Conservation (phyloP, 78 protist species). For the Planoprotostelium fungivorum region DNA sequence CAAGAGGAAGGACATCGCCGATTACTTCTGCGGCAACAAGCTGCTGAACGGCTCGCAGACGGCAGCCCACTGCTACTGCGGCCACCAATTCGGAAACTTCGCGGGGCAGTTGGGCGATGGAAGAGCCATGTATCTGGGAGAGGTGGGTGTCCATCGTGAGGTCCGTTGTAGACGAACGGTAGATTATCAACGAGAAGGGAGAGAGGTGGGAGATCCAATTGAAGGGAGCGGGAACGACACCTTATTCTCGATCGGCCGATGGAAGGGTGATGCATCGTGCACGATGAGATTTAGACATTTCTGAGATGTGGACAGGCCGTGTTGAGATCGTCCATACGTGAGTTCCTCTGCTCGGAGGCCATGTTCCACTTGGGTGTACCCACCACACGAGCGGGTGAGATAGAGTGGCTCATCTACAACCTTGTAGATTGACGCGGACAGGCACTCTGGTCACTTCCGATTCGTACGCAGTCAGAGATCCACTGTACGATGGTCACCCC, state of each 20-base stretch:
- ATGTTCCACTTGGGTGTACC: constrained; percentile 52
- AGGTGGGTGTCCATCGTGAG: constrained; percentile 3
- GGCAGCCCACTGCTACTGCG: constrained; percentile 45
- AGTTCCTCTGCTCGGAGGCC: constrained; percentile 72
- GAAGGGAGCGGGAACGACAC: constrained; percentile 84
- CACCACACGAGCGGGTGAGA: background rate
- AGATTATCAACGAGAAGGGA: constrained; percentile 6
- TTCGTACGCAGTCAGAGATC: constrained; percentile 37
- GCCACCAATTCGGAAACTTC: constrained; percentile 63
- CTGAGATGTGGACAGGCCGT: constrained; percentile 29
- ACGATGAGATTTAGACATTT: no score
- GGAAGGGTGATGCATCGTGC: constrained; percentile 50
- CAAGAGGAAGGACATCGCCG: background rate
- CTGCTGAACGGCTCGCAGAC: constrained; percentile 1
- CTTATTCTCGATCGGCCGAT: constrained; percentile 80
- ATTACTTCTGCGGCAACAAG: constrained; percentile 8
- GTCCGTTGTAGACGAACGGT: background rate
- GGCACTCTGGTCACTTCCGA: constrained; percentile 50
- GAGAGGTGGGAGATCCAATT: constrained; percentile 54
- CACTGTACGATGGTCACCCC: constrained; percentile 42
- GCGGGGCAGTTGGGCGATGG: constrained; percentile 88
- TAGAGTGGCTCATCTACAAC: background rate
- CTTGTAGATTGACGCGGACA: constrained; percentile 77
- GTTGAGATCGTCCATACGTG: constrained; percentile 78
- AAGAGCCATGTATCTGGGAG: constrained; percentile 71